phyloP scores from a whole-genome alignment of 805 yeast genomes.

The Brettanomyces bruxellensis region DNA sequence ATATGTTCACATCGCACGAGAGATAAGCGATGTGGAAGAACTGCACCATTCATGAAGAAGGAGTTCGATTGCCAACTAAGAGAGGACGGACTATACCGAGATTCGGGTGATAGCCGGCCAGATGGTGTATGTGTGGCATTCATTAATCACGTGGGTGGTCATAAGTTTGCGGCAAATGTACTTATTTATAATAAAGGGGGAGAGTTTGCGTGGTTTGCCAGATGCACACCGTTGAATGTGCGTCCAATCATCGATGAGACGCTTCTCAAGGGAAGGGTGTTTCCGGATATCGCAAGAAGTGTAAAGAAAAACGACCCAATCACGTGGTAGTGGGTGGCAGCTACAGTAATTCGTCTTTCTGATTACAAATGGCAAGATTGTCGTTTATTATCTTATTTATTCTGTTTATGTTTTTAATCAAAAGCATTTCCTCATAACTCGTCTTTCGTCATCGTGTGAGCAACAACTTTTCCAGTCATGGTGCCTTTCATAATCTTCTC shows the following conservation, averaged over 20 bases:
- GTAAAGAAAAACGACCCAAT: conserved; percentile 45
- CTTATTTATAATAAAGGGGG: conserved; percentile 66
- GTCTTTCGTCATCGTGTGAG: neutral
- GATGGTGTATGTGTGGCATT: conserved; percentile 65
- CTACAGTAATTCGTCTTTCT: too few relatives aligned
- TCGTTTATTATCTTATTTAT: neutral
- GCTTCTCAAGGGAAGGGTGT: conserved; percentile 56
- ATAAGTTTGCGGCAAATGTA: conserved; percentile 87
- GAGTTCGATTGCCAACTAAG: conserved; percentile 68
- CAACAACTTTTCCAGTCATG: neutral
- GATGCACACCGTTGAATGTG: conserved; percentile 71
- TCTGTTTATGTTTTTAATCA: neutral
- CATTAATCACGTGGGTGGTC: conserved; percentile 92
- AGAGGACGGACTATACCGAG: conserved; percentile 66
- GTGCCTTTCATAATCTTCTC: conserved; percentile 6
- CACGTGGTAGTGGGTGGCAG: conserved; percentile 33
- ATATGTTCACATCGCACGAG: conserved; percentile 87
- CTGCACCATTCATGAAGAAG: conserved; percentile 84
- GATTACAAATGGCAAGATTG: too few relatives aligned
- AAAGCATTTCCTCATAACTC: neutral
- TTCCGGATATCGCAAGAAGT: conserved; percentile 60
- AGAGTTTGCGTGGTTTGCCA: conserved; percentile 81
- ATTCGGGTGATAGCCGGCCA: conserved; percentile 63
- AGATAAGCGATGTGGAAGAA: conserved; percentile 87
- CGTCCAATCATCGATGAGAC: conserved; percentile 70